Evolutionary conservation across 164 flowering plant genomes (phyloP), one percentile per base, ranked within the genome.

Genomic region (Annona squamosa): DNA sequence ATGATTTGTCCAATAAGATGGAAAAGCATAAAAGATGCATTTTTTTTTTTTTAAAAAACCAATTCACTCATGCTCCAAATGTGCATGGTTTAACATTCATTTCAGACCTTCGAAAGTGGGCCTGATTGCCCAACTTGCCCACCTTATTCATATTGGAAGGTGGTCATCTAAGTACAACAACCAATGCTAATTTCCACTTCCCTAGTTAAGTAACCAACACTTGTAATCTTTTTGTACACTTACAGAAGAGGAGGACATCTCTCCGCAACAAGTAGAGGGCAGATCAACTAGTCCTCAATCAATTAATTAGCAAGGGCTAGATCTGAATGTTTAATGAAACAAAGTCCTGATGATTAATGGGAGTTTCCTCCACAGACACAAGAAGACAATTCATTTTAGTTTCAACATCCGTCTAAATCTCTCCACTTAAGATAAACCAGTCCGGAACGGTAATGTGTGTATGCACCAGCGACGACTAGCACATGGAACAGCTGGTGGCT

Each of bases 401-500:
- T 43, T 63, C 72, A 91, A 75, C 99, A 95, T 16, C 98, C 97
- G 73, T 88, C 75, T 56, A 88, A 65, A 77, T 95, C 99, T 46
- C 97, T 76, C 99, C 99, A 93, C 74, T 80, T 83, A 43, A 93
- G 92, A 72, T 96, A 96, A 47, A 96, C 81, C 45, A 96, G 71
- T 46, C 98, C 99, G 0, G 97, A 97, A 0, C 74, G 89, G 65
- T 96, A 96, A 76, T 96, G 99, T 4, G 97, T 89, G 69, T 81
- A 90, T 0, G 97, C 99, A 44, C 98, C 99, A 1, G 98, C 98
- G 7, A 96, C 90, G 0, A 96, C 98, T 74, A 96, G 80, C 19
- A 96, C 78, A 77, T 96, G 99, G 74, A 96, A 96, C 4, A 96
- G 84, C 76, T 96, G 98, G 69, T 91, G 98, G 75, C 99, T 96